Base-by-base conservation (phyloP, 208 protist genomes). In the Trypanosoma avium region DNA sequence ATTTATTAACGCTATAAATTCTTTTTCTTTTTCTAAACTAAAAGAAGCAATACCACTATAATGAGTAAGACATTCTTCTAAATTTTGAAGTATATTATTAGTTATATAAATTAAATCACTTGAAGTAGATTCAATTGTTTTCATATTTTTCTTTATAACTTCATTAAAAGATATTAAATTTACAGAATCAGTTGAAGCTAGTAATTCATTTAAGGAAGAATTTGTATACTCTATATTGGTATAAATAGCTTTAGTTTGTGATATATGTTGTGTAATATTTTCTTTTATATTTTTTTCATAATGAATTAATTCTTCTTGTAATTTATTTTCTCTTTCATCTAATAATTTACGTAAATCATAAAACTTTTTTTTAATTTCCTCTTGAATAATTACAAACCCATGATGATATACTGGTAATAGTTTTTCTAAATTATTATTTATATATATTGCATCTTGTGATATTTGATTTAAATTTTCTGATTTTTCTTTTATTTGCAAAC, bases 311-410 rank as follows among this genome's bases (percentile, higher is more conserved):
- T 69, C 12, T 17, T 29, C 22, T 2, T 83, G 46, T 0, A 92
- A 59, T 0, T 36, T 22, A 17, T 75, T 49, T 73, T 92, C 86
- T 0, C 82, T 69, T 26, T 73, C 40, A 21, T 85, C 53, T 33
- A 89, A 58, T n/a, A 67, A 29, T 1, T 59, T 27, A 13, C 77
- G 79, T 33, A 88, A 54, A 9, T 35, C 45, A 32, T 67, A 32
- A 69, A 88, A 85, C 42, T 53, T 71, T 15, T 50, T 50, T 47
- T 47, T 19, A 45, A 91, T 78, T 19, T 85, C 71, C 4, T 19
- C 22, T 21, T 75, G 62, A 0, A 83, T 75, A 0, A 36, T 33
- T 3, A 8, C 13, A 10, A 85, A 59, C 19, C 38, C 64, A 0
- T 47, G 8, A 15, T 80, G 33, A 58, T 81, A 83, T 22, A n/a